These are phyloP conservation scores for Aspergillus bridgeri DNA, from an alignment of 495 filamentous ascomycete genomes.

Conservation along the genomic window DNA sequence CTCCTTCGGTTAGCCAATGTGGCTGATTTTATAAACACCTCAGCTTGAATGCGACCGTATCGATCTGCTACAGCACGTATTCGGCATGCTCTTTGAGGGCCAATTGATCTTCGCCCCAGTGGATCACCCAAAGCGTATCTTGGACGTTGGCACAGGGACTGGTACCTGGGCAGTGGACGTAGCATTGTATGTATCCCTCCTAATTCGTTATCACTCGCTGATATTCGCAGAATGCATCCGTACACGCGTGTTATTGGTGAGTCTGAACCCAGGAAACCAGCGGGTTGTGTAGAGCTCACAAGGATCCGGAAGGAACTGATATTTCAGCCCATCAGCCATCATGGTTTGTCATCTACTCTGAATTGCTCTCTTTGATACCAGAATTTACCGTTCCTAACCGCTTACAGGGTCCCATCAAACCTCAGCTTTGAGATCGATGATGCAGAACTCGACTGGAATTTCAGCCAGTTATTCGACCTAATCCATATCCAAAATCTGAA, in stretches of 20 bases:
- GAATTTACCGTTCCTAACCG: neutral
- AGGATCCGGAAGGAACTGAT: neutral
- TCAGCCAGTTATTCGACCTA: neutral
- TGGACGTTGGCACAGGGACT: neutral
- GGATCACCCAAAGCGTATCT: neutral
- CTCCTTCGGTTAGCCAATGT: no score
- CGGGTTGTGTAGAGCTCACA: neutral
- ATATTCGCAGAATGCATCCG: neutral
- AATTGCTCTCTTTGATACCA: no score
- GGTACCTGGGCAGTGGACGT: slow-evolving; percentile 1
- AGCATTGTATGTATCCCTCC: no score
- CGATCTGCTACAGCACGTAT: slow-evolving; percentile 2
- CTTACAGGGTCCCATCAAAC: neutral
- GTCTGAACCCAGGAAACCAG: neutral
- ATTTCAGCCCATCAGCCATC: neutral
- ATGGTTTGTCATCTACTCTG: neutral
- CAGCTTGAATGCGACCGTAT: neutral
- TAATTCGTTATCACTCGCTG: no score
- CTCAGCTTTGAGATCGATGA: neutral
- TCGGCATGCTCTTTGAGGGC: neutral
- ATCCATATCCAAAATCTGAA: neutral
- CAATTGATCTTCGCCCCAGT: neutral
- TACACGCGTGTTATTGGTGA: neutral
- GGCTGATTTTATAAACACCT: no score
- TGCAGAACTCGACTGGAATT: slow-evolving; percentile 1